Evolutionary conservation across 2,329 filamentous ascomycete species (phyloP), one percentile per base, ranked within the genome.

Genomic region (Aspergillus vadensis): DNA sequence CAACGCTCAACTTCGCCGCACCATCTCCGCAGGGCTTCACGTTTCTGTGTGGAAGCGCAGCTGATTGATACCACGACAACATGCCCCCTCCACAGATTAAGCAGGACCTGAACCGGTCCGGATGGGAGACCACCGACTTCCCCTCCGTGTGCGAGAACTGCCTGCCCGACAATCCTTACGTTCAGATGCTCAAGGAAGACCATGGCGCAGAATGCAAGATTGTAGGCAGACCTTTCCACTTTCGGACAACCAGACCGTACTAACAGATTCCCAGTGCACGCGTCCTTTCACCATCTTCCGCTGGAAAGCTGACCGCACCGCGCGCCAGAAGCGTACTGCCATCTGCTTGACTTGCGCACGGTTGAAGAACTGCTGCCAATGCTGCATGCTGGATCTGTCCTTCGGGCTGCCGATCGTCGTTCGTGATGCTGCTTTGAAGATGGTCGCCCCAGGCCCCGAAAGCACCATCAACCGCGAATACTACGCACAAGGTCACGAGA

Each of bases 121-220:
- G 95, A 61, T 97, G 93, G 92, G 95, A 99, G 79, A 90, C 92
- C 5, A 81, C 79, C 19, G 80, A 82, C 64, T 82, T 82, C 44
- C 80, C 80, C 2, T 82, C 80, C 2, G 79, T 81, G 15, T 82
- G 86, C 81, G 95, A 99, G 79, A 92, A 88, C 73, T 99, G 95
- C 76, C 85, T 99, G 2, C 93, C 94, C 15, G 93, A 97, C 63
- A 98, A 98, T 71, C 94, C 94, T 2, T 99, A 96, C 72, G 95
- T 99, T 47, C 95, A 98, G 79, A 98, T 99, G 93, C 84, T 99
- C 62, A 99, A 99, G 79, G 92, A 98, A 74, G 94, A 99, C 76
- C 88, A 96, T 71, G 95, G 92, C 70, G 91, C 90, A 59, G 90
- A 93, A 79, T 92, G 90, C 83, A 91, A 91, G 81, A 81, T 91